Base-by-base conservation (phyloP, 139 green algal genomes). In the Nannochloris sp. region DNA sequence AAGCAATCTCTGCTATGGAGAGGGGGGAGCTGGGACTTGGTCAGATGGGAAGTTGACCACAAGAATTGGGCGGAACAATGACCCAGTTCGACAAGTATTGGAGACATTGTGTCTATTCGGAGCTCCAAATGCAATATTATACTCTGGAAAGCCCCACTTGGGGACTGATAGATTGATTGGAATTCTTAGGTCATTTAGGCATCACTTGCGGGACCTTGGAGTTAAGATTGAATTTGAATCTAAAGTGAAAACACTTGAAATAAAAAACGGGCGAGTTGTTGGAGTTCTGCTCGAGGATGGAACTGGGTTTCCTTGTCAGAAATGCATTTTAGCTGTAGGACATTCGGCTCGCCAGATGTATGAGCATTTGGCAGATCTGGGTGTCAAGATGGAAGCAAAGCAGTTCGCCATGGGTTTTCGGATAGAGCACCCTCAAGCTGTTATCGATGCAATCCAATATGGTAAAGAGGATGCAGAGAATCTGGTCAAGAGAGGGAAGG, bases 1-100 rank as follows among this genome's bases (percentile, higher is more conserved):
- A 44, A 83, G 66, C 48, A 95, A 95, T 74, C 75, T 92, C 12
- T 94, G 85, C 74, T 95, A 89, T 50, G 88, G 87, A 56, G 75
- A 83, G 69, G 64, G 62, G 2, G 59, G 72, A 16, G 72, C 82
- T 29, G 86, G 85, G 21, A 93, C 86, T 4, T 93, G 86, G 86
- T 82, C 64, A 12, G 87, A 95, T 67, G 87, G 87, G 44, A 93
- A 95, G 75, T 74, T 95, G 23, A 93, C 87, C 3, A 95, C 87
- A 3, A 69, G 81, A 36, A 89, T 95, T 54, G 85, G 69, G 14
- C 67, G 78, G 48, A 89, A 89, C 72, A 59, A 51, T 21, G 77
- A 83, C 68, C 76, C 78, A 2, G 79, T 89, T 29, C 64, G 81
- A 19, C 53, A 68, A 36, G 85, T 95, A 61, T 74, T 95, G 66